A percentile compares a stretch with the other conserved stretches of the same genome.
Evolutionary conservation across 2,329 filamentous ascomycete species (phyloP).

Genomic region (Sclerotinia subarctica): DNA sequence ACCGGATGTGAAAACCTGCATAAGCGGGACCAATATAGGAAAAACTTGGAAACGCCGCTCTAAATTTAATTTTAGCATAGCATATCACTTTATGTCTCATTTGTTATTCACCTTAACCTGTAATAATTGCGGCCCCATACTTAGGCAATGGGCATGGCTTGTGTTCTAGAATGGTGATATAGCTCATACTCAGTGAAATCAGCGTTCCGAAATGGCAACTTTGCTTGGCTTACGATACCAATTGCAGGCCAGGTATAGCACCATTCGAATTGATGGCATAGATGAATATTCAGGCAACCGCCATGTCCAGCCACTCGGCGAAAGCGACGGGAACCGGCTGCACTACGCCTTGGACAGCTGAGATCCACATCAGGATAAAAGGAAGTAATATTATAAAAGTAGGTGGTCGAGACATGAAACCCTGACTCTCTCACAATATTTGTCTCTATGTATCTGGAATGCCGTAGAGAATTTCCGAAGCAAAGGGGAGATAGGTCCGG

Average conservation of each 20-base stretch:
- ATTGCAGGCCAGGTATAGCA: constrained; percentile 39
- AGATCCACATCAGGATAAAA: constrained; percentile 44
- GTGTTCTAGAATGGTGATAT: constrained; percentile 39
- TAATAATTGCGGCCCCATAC: constrained; percentile 43
- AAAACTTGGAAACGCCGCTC: constrained; percentile 21
- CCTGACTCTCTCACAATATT: no score
- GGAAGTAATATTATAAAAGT: no score
- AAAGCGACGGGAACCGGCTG: constrained; percentile 39
- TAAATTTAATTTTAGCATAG: background rate
- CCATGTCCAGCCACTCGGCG: constrained; percentile 41
- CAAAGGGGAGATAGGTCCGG: constrained; percentile 39
- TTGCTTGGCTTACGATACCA: background rate
- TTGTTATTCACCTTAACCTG: constrained; percentile 39
- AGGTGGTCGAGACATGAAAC: no score
- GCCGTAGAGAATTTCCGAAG: constrained; percentile 45
- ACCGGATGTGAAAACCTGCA: no score
- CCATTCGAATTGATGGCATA: constrained; percentile 41
- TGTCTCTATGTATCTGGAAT: constrained; percentile 41
- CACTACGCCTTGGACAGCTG: constrained; percentile 41
- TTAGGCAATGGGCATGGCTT: constrained; percentile 42
- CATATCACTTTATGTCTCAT: constrained; percentile 21
- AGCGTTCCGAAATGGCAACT: no score
- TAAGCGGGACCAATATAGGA: constrained; percentile 41
- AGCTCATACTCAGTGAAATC: constrained; percentile 46
- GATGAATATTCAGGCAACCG: constrained; percentile 39